Evolutionary conservation across 495 filamentous ascomycete genomes (phyloP), one percentile per base, ranked within the genome.

Genomic region (Aspergillus haitiensis): DNA sequence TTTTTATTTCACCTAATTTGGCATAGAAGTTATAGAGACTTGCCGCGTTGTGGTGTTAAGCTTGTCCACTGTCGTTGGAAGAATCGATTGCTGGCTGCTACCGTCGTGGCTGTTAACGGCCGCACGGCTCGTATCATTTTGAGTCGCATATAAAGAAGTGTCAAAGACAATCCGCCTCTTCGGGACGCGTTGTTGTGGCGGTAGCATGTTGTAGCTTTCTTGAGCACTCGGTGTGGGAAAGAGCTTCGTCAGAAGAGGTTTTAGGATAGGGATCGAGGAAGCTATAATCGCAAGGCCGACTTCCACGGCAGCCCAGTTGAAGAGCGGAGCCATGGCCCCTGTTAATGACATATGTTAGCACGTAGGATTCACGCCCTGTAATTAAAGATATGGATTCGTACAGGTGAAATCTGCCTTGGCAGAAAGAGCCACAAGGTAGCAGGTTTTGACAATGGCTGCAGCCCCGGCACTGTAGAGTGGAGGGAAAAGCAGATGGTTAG

Each of bases 281-380:
- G 63, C 65, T 36, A 66, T 66, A 18, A 70, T 66, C 1, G 68
- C 68, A 7, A 63, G 39, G 18, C 65, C 65, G 44, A 64, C 64
- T 55, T 70, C 68, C 31, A 64, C 64, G 1, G 65, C 64, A 16
- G 63, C 59, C 68, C 65, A 70, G 42, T 68, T 65, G 35, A 67
- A 45, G 6, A 58, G 32, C 11, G 45, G 55, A 35, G 47, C 21
- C 15, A 58, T 58, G 16, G 37, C 55, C 55, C 55, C 55, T 58
- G 16, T 7, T 10, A 21, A 64, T 64, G 7, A 15, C 15, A 5
- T 58, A 56, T 27, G 42, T 60, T 63, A 47, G 21, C 5, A 50
- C 47, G 15, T 50, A 8, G 33, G 8, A 42, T 56, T 45, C 21
- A 27, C 3, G 21, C 21, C 21, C 21, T 32, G 34, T 2, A n/a